Conservation (phyloP, 495 filamentous ascomycete genomes). For the Penicillium paxilli region DNA sequence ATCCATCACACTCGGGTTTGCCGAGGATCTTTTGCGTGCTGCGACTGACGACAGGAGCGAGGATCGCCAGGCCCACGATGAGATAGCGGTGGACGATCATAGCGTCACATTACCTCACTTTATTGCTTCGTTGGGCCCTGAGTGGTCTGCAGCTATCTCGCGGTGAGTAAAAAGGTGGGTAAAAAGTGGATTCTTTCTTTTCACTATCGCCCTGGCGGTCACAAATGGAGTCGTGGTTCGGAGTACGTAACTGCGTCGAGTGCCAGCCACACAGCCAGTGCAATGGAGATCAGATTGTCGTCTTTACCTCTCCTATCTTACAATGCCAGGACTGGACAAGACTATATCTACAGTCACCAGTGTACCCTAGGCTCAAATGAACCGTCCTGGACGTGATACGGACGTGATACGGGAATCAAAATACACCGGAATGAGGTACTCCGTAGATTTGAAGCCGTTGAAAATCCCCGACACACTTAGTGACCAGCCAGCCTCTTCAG, state of each 20-base stretch:
- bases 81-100: constrained; percentile 21
- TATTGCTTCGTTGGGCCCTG: background rate
- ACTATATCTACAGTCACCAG: no score
- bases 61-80: constrained; percentile 11
- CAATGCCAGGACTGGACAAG: no score
- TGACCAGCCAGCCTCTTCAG: background rate
- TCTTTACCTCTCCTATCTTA: no score
- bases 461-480: no score
- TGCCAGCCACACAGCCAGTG: no score
- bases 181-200: background rate
- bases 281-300: no score
- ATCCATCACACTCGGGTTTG: constrained; percentile 18
- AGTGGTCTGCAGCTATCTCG: background rate
- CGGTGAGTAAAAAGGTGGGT: background rate
- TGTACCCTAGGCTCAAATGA: no score
- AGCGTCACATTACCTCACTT: background rate
- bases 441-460: no score
- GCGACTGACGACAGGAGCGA: constrained; percentile 2
- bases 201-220: background rate
- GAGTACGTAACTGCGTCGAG: background rate
- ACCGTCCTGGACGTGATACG: background rate
- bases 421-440: background rate
- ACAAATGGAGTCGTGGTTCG: background rate
- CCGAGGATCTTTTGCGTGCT: constrained; percentile 8
- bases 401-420: background rate